A percentile compares a stretch with the other conserved stretches of the same genome.
Conservation (phyloP, 1,139 yeast genomes). For the Eremothecium coryli region DNA sequence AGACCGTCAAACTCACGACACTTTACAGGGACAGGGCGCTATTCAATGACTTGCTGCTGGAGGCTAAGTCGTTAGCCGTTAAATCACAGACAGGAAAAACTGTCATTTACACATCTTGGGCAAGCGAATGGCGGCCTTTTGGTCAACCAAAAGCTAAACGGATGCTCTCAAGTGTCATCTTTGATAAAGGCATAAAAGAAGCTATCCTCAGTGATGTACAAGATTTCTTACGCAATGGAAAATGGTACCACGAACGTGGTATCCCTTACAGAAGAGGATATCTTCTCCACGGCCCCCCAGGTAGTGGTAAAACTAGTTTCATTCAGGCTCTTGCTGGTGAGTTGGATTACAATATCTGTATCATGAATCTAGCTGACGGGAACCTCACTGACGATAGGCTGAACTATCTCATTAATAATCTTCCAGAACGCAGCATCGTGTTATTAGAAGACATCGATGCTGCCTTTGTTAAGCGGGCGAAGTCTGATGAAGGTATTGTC, state of each 20-base stretch:
- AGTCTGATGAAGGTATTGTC: conserved; percentile 62
- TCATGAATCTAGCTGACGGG: conserved; percentile 79
- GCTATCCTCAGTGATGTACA: conserved; percentile 58
- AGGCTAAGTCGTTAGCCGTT: conserved; percentile 78
- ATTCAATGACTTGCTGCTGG: conserved; percentile 64
- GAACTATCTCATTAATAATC: conserved; percentile 91
- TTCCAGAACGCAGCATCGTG: conserved; percentile 80
- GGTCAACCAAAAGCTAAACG: conserved; percentile 93
- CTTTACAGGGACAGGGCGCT: conserved; percentile 69
- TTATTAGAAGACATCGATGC: conserved; percentile 92
- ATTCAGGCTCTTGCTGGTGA: conserved; percentile 97
- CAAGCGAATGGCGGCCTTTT: conserved; percentile 98
- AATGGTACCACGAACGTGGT: conserved; percentile 93
- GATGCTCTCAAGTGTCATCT: conserved; percentile 71
- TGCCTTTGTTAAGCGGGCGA: conserved; percentile 79
- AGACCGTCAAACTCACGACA: conserved; percentile 87
- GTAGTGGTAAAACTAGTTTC: conserved; percentile 91
- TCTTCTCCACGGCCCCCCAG: conserved; percentile 93
- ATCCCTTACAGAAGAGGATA: conserved; percentile 96
- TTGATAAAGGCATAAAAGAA: conserved; percentile 68
- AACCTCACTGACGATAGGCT: conserved; percentile 89
- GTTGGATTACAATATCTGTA: conserved; percentile 89
- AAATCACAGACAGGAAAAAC: conserved; percentile 87
- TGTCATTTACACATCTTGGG: conserved; percentile 88
- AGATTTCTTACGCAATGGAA: conserved; percentile 70